A percentile compares a stretch with the other conserved stretches of the same genome.
Conservation (phyloP, 768 basidiomycete genomes). For the Hemileccinum rubropunctum region DNA sequence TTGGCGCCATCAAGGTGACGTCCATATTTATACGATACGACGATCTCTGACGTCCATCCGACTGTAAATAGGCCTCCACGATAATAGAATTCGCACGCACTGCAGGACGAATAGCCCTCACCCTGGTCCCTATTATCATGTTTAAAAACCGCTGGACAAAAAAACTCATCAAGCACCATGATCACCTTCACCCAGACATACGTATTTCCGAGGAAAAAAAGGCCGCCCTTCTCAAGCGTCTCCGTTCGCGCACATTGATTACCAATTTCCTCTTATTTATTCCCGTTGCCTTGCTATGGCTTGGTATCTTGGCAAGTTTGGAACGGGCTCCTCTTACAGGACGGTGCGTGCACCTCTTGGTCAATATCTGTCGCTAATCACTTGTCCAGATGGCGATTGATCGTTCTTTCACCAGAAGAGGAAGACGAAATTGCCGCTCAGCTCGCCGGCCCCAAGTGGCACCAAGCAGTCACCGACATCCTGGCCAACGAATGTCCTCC, state of each 20-base stretch:
- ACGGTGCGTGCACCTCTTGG: slow-evolving; percentile 49
- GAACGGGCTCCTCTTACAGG: slow-evolving; percentile 86
- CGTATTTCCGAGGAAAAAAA: slow-evolving; percentile 54
- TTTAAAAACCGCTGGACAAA: slow-evolving; percentile 54
- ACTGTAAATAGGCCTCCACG: slow-evolving; percentile 58
- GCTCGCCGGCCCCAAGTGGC: slow-evolving; percentile 85
- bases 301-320: slow-evolving; percentile 66
- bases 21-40: neutral
- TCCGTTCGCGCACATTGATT: slow-evolving; percentile 48
- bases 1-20: slow-evolving; percentile 62
- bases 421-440: slow-evolving; percentile 86
- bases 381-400: slow-evolving; percentile 72
- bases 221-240: slow-evolving; percentile 42
- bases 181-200: slow-evolving; percentile 35
- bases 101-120: slow-evolving; percentile 67
- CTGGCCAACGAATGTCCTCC: slow-evolving; percentile 63
- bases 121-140: slow-evolving; percentile 68
- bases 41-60: neutral
- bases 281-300: slow-evolving; percentile 61
- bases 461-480: slow-evolving; percentile 75
- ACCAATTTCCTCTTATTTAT: slow-evolving; percentile 57
- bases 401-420: slow-evolving; percentile 88
- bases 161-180: slow-evolving; percentile 47
- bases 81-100: slow-evolving; percentile 69
- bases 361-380: slow-evolving; percentile 5